Evolutionary conservation across 2,329 filamentous ascomycete species (phyloP).

Genomic region (Aspergillus jensenii): DNA sequence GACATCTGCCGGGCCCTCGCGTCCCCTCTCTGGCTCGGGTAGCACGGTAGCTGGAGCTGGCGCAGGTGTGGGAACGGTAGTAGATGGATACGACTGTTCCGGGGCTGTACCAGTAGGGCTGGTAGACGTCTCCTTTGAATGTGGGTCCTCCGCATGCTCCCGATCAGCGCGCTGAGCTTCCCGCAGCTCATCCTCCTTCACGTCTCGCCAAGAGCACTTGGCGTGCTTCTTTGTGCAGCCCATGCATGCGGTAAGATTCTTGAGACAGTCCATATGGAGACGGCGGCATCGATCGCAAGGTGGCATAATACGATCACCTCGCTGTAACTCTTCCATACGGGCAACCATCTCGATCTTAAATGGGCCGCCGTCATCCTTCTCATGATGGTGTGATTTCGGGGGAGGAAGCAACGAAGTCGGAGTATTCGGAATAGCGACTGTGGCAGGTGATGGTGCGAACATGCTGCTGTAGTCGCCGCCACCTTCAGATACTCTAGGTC

Average conservation of each 20-base stretch:
- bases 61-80: constrained; percentile 8
- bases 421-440: constrained; percentile 56
- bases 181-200: constrained; percentile 69
- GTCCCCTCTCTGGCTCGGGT: constrained; percentile 8
- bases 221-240: constrained; percentile 90
- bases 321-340: constrained; percentile 71
- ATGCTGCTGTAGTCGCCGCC: constrained; percentile 39
- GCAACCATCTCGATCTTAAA: constrained; percentile 68
- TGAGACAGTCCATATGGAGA: constrained; percentile 77
- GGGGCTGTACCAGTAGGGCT: constrained; percentile 6
- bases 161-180: constrained; percentile 23
- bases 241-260: constrained; percentile 81
- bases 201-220: constrained; percentile 80
- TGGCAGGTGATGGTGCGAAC: constrained; percentile 42
- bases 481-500: constrained; percentile 34
- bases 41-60: constrained; percentile 6
- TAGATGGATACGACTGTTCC: constrained; percentile 8
- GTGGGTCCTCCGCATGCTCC: constrained; percentile 17
- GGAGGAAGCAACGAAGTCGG: constrained; percentile 54
- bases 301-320: constrained; percentile 74
- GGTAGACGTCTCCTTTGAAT: constrained; percentile 14
- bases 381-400: constrained; percentile 45
- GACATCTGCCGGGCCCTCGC: constrained; percentile 9
- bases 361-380: constrained; percentile 58
- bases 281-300: constrained; percentile 82